phyloP scores from a whole-genome alignment of 1,284 basidiomycete genomes.

The Pyrrhoderma lamaoense region DNA sequence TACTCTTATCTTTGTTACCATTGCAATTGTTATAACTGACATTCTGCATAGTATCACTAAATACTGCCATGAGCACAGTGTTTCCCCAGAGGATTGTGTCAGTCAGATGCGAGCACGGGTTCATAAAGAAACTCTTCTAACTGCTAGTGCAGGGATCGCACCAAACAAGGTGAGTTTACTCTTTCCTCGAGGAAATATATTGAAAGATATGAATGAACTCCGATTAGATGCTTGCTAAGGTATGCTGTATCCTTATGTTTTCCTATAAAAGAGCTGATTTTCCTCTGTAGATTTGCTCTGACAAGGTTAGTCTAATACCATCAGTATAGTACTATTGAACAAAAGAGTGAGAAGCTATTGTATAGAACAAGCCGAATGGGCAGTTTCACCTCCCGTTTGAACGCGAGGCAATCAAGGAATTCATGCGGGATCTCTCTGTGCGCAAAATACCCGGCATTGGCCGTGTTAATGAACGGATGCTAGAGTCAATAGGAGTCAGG shows the following conservation, averaged over 20 bases:
- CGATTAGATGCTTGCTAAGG: constrained; percentile 65
- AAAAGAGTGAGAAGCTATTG: not conserved
- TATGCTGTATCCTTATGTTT: constrained; percentile 27
- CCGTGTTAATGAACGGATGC: constrained; percentile 76
- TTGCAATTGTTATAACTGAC: too few relatives aligned
- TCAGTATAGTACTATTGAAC: not conserved
- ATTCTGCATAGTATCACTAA: constrained; percentile 53
- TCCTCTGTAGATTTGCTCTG: constrained; percentile 74
- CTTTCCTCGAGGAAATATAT: constrained; percentile 2
- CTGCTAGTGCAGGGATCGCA: constrained; percentile 90
- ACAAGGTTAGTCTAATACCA: constrained; percentile 47
- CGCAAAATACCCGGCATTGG: constrained; percentile 85
- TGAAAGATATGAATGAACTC: constrained; percentile 17
- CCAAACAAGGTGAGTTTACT: constrained; percentile 62
- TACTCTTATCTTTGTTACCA: too few relatives aligned
- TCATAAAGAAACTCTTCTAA: constrained; percentile 71
- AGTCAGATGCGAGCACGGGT: constrained; percentile 68
- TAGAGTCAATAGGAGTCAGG: constrained; percentile 83
- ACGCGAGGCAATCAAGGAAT: constrained; percentile 54
- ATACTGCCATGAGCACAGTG: constrained; percentile 61
- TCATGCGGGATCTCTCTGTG: constrained; percentile 70
- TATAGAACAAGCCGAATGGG: constrained; percentile 89
- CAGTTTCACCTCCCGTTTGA: constrained; percentile 76
- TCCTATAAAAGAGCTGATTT: not conserved
- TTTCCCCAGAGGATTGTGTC: constrained; percentile 71